These are phyloP conservation scores for Fusarium sp. DNA, from an alignment of 2,329 filamentous ascomycete genomes.

Conservation along the genomic window DNA sequence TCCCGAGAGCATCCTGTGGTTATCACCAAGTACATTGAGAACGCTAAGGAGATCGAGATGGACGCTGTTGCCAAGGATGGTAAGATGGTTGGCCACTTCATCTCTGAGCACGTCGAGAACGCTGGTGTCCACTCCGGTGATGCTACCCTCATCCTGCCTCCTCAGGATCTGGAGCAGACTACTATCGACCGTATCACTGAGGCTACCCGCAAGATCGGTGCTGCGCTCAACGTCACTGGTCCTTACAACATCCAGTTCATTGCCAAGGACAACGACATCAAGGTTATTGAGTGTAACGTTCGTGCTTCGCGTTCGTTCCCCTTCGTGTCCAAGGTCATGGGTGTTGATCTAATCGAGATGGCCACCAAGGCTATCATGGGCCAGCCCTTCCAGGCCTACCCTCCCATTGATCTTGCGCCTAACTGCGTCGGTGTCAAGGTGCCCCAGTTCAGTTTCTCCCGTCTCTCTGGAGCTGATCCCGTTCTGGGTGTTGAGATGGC, in stretches of 20 bases:
- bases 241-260: slow-evolving; percentile 99
- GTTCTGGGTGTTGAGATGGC: slow-evolving; percentile 99
- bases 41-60: slow-evolving; percentile 99
- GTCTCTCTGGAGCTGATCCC: slow-evolving; percentile 93
- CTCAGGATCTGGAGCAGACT: slow-evolving; percentile 89
- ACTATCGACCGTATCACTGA: slow-evolving; percentile 93
- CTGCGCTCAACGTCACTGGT: slow-evolving; percentile 93
- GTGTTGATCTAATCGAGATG: slow-evolving; percentile 97
- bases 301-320: slow-evolving; percentile 96
- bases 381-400: slow-evolving; percentile 84
- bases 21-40: slow-evolving; percentile 99
- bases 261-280: slow-evolving; percentile 99
- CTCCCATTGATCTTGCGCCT: slow-evolving; percentile 76
- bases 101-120: slow-evolving; percentile 98
- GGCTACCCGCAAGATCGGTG: slow-evolving; percentile 93
- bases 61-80: slow-evolving; percentile 94
- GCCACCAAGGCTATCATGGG: slow-evolving; percentile 97
- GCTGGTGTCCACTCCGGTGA: slow-evolving; percentile 98
- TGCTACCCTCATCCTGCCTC: slow-evolving; percentile 92
- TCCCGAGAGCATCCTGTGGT: slow-evolving; percentile 96
- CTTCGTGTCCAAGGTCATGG: slow-evolving; percentile 99
- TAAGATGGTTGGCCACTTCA: slow-evolving; percentile 91
- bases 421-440: slow-evolving; percentile 97
- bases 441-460: slow-evolving; percentile 98
- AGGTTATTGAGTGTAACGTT: slow-evolving; percentile 99